A percentile compares a stretch with the other conserved stretches of the same genome.
Evolutionary conservation across 1,284 basidiomycete genomes (phyloP).

Genomic region (Waitea zeae): DNA sequence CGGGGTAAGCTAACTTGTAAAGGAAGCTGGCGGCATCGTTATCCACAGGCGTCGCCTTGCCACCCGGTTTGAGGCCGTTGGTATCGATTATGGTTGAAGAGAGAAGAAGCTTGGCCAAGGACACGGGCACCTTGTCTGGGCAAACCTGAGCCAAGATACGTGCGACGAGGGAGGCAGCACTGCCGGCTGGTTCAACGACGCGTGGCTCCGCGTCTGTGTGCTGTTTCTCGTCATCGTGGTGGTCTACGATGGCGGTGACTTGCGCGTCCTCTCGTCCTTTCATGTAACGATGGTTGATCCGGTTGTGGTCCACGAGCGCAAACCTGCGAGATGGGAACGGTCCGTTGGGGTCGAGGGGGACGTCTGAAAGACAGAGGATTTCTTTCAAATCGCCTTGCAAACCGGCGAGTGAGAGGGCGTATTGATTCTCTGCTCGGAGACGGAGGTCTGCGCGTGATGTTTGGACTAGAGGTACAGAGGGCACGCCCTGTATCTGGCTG

Average conservation of each 20-base stretch:
- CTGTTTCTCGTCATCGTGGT: constrained; percentile 76
- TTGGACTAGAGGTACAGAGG: constrained; percentile 61
- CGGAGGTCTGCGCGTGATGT: constrained; percentile 51
- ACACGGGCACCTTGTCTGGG: constrained; percentile 23
- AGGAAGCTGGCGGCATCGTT: constrained; percentile 43
- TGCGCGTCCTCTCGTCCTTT: constrained; percentile 19
- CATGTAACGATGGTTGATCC: constrained; percentile 36
- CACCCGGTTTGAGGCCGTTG: constrained; percentile 51
- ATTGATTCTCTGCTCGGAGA: constrained; percentile 77
- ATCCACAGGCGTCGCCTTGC: constrained; percentile 59
- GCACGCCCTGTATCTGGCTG: constrained; percentile 27
- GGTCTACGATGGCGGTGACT: constrained; percentile 80
- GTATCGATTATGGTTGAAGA: constrained; percentile 77
- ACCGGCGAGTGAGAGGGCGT: constrained; percentile 46
- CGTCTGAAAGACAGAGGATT: constrained; percentile 42
- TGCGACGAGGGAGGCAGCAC: constrained; percentile 66
- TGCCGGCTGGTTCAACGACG: constrained; percentile 53
- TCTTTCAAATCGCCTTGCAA: constrained; percentile 27
- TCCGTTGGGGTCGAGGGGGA: constrained; percentile 22
- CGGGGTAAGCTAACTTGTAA: constrained; percentile 26
- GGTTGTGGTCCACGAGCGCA: constrained; percentile 84
- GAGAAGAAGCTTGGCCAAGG: constrained; percentile 67
- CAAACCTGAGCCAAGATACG: constrained; percentile 23
- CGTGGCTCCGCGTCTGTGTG: constrained; percentile 54
- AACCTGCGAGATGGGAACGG: constrained; percentile 47